These are phyloP conservation scores for Lophium mytilinum DNA, from an alignment of 495 filamentous ascomycete genomes.

Conservation along the genomic window DNA sequence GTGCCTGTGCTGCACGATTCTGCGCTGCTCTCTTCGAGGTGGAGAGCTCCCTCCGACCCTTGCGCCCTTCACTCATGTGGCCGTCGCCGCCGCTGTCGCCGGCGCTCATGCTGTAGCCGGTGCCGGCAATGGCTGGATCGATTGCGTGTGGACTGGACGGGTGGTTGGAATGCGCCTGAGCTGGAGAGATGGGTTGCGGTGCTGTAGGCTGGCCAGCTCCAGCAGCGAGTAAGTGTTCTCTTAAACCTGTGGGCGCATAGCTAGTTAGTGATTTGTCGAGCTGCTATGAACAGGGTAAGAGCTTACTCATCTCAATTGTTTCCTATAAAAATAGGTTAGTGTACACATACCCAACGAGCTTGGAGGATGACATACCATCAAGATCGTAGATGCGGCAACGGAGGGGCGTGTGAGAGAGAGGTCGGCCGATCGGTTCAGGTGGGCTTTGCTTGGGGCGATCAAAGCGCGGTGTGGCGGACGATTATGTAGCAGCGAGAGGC, in stretches of 20 bases:
- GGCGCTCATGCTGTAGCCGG: conserved; percentile 27
- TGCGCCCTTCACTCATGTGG: conserved; percentile 25
- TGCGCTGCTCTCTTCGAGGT: conserved; percentile 94
- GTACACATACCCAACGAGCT: too few relatives aligned
- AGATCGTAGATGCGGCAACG: not conserved
- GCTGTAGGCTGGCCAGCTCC: conserved; percentile 22
- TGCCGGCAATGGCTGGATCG: conserved; percentile 31
- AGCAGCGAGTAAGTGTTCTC: conserved; percentile 37
- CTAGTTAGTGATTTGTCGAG: conserved; percentile 19
- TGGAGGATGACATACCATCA: too few relatives aligned
- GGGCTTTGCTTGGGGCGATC: too few relatives aligned
- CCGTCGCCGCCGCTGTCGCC: conserved; percentile 28
- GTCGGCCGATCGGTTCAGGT: too few relatives aligned
- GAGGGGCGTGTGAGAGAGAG: not conserved
- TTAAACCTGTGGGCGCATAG: conserved; percentile 26
- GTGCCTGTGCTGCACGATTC: conserved; percentile 93
- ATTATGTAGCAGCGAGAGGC: conserved; percentile 15
- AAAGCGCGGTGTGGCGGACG: conserved; percentile 7
- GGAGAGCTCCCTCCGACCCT: conserved; percentile 80
- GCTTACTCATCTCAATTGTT: conserved; percentile 28
- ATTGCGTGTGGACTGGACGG: conserved; percentile 31
- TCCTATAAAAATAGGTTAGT: too few relatives aligned
- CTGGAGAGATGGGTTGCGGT: conserved; percentile 3
- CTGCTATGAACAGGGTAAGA: not conserved
- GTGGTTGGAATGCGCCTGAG: conserved; percentile 15